phyloP scores from a whole-genome alignment of 2,329 filamentous ascomycete species.

The Ophiostoma himal-ulmi region DNA sequence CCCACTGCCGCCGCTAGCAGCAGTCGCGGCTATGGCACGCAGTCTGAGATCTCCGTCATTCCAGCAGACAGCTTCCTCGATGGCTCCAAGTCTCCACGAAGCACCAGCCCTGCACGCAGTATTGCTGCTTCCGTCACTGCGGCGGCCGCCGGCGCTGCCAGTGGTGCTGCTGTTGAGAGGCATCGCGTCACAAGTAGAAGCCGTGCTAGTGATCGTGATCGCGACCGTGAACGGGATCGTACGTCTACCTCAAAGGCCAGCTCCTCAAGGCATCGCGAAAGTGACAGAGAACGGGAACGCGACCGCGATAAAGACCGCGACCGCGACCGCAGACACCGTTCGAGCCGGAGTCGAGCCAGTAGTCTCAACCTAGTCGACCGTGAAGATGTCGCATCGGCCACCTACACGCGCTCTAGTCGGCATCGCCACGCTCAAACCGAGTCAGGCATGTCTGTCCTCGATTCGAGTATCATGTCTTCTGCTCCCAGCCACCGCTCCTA shows the following conservation, averaged over 20 bases:
- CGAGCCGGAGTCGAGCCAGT: slow-evolving; percentile 46
- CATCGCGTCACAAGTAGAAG: slow-evolving; percentile 28
- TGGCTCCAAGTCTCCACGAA: slow-evolving; percentile 46
- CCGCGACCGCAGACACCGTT: slow-evolving; percentile 43
- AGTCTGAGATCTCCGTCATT: slow-evolving; percentile 81
- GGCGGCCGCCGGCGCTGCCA: slow-evolving; percentile 34
- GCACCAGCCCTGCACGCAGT: slow-evolving; percentile 40
- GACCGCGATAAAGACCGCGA: slow-evolving; percentile 26
- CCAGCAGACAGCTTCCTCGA: slow-evolving; percentile 57
- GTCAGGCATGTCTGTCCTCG: slow-evolving; percentile 47
- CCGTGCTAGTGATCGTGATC: slow-evolving; percentile 38
- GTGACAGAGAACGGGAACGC: slow-evolving; percentile 19
- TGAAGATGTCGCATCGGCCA: slow-evolving; percentile 42
- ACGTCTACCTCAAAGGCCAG: background rate
- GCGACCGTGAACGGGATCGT: slow-evolving; percentile 34
- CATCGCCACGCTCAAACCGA: slow-evolving; percentile 43
- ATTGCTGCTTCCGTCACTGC: slow-evolving; percentile 37
- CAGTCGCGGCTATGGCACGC: slow-evolving; percentile 52
- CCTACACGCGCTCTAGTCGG: slow-evolving; percentile 46
- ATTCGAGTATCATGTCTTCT: slow-evolving; percentile 52
- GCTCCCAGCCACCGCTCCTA: slow-evolving; percentile 52
- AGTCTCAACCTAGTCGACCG: slow-evolving; percentile 42
- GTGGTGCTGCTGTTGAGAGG: slow-evolving; percentile 38
- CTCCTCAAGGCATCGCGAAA: slow-evolving; percentile 11
- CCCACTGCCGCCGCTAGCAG: slow-evolving; percentile 44